Evolutionary conservation across 768 basidiomycete species (phyloP).

Genomic region (Collybia mongolica): DNA sequence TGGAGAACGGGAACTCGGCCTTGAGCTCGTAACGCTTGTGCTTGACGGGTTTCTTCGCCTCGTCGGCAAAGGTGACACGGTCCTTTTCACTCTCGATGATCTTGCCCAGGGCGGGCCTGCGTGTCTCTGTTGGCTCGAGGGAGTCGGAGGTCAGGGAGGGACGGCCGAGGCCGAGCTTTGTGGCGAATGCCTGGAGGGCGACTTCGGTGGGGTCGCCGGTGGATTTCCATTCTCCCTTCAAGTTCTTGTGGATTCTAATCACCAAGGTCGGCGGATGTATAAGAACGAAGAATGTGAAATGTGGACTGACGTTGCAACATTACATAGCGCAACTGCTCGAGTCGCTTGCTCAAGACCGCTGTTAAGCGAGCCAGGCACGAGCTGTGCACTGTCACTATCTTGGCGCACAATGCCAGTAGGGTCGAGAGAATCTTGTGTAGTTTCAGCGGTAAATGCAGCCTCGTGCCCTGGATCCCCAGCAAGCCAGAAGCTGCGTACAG

Average conservation of each 20-base stretch:
- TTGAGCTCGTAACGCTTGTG: conserved; percentile 30
- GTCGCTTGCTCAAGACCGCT: conserved; percentile 27
- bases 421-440: conserved; percentile 28
- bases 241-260: conserved; percentile 31
- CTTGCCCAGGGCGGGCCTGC: conserved; percentile 22
- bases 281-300: background rate
- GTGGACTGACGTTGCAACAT: conserved; percentile 31
- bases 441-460: conserved; percentile 31
- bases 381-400: conserved; percentile 16
- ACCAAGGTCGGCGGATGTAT: background rate
- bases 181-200: conserved; percentile 55
- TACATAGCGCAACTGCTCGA: conserved; percentile 33
- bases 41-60: conserved; percentile 8
- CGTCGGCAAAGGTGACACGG: conserved; percentile 16
- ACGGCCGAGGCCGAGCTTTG: conserved; percentile 43
- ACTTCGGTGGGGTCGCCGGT: conserved; percentile 58
- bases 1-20: conserved; percentile 46
- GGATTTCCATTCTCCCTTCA: conserved; percentile 43
- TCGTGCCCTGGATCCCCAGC: conserved; percentile 22
- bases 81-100: conserved; percentile 24
- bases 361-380: conserved; percentile 17
- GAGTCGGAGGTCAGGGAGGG: conserved; percentile 24
- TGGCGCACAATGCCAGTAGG: conserved; percentile 23
- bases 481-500: conserved; percentile 37
- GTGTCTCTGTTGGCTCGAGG: conserved; percentile 13